These are phyloP conservation scores for Edaphochlamys debaryana DNA, from an alignment of 139 green algal species.

Conservation along the genomic window DNA sequence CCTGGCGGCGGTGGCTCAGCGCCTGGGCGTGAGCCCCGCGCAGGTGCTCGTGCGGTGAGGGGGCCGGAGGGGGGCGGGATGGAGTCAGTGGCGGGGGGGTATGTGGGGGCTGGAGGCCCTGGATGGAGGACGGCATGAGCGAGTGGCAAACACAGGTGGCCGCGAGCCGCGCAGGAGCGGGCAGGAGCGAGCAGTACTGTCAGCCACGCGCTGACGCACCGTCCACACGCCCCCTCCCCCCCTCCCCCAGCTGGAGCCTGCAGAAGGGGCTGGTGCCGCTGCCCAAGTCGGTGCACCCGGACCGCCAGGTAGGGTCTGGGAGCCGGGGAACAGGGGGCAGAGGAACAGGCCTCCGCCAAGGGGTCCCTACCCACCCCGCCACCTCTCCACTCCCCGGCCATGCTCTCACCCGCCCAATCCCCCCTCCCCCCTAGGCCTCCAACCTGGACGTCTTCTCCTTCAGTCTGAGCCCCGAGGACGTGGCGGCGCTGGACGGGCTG, in stretches of 20 bases:
- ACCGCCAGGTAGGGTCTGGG: slow-evolving; percentile 59
- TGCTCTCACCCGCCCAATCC: slow-evolving; percentile 25
- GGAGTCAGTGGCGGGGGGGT: neutral
- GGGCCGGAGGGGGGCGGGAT: neutral
- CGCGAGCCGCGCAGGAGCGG: too few species aligned
- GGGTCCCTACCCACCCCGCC: too few species aligned
- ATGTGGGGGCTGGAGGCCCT: too few species aligned
- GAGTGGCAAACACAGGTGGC: too few species aligned
- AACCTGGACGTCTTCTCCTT: slow-evolving; percentile 62
- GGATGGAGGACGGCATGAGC: too few species aligned
- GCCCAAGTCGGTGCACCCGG: slow-evolving; percentile 66
- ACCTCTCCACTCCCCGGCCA: too few species aligned
- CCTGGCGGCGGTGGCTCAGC: slow-evolving; percentile 40
- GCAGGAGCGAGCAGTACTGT: too few species aligned
- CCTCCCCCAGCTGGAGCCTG: slow-evolving; percentile 63
- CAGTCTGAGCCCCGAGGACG: slow-evolving; percentile 41
- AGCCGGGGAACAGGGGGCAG: too few species aligned
- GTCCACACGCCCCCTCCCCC: too few species aligned
- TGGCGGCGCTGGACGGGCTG: slow-evolving; percentile 55
- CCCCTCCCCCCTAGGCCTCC: neutral
- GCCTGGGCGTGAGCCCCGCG: slow-evolving; percentile 49
- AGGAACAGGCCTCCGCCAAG: too few species aligned
- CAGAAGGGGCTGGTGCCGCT: slow-evolving; percentile 75
- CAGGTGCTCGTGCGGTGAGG: slow-evolving; percentile 54
- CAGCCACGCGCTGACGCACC: too few species aligned